These are phyloP conservation scores for Cucumis sativus DNA, from an alignment of 306 rosid genomes.

Conservation along the genomic window DNA sequence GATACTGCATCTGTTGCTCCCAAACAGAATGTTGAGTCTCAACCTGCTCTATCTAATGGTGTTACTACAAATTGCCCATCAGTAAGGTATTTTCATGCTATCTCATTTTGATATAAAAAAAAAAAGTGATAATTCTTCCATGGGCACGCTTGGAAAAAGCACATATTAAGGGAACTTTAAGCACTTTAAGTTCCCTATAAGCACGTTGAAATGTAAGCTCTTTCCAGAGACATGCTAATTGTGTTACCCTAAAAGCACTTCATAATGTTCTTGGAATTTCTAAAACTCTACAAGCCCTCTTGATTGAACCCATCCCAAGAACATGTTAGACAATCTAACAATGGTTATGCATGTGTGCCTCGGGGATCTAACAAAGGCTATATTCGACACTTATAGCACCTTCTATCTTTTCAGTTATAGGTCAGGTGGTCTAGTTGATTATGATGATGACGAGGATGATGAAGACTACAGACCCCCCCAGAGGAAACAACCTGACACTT, in stretches of 20 bases:
- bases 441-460: slow-evolving; percentile 90
- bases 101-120: neutral
- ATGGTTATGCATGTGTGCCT: neutral
- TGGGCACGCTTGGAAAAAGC: neutral
- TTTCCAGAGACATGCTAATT: neutral
- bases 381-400: neutral
- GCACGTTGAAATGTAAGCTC: neutral
- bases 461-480: slow-evolving; percentile 86
- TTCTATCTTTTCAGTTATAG: slow-evolving; percentile 32
- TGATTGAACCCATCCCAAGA: neutral
- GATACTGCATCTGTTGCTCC: slow-evolving; percentile 55
- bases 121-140: neutral
- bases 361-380: neutral
- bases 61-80: slow-evolving; percentile 40
- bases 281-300: neutral
- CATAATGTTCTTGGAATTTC: neutral
- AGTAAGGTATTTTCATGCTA: slow-evolving; percentile 31
- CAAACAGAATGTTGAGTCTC: slow-evolving; percentile 33
- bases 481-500: slow-evolving; percentile 48
- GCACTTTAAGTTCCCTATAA: neutral
- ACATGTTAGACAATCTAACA: neutral
- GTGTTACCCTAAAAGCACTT: neutral
- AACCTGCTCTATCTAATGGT: slow-evolving; percentile 57
- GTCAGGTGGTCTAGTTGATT: slow-evolving; percentile 77
- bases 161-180: neutral